A percentile compares a stretch with the other conserved stretches of the same genome.
phyloP scores from a whole-genome alignment of 2,329 filamentous ascomycete species.

The Aureobasidium pullulans region DNA sequence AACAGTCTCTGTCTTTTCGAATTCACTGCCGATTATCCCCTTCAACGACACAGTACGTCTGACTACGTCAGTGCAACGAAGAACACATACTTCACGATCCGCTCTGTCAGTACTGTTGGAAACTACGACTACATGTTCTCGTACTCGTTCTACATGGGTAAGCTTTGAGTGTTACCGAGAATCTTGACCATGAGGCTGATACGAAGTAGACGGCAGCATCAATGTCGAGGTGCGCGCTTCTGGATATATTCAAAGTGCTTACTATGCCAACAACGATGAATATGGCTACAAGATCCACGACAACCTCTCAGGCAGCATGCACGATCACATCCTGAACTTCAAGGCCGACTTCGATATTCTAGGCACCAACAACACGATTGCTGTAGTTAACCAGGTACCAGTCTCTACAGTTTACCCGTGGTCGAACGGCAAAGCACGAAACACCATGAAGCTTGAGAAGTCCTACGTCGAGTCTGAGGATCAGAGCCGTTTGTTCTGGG shows the following conservation, averaged over 20 bases:
- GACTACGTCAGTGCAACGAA: slow-evolving; percentile 39
- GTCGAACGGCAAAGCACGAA: slow-evolving; percentile 40
- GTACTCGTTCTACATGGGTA: slow-evolving; percentile 40
- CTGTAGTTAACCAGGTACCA: slow-evolving; percentile 27
- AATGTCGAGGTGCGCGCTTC: slow-evolving; percentile 44
- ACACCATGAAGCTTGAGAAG: slow-evolving; percentile 46
- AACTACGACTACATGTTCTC: slow-evolving; percentile 48
- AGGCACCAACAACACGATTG: slow-evolving; percentile 38
- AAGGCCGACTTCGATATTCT: slow-evolving; percentile 49
- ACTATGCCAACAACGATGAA: slow-evolving; percentile 37
- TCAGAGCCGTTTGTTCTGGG: slow-evolving; percentile 41
- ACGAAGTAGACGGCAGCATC: slow-evolving; percentile 39
- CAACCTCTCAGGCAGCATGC: slow-evolving; percentile 42
- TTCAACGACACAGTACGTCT: slow-evolving; percentile 40
- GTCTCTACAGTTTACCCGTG: slow-evolving; percentile 38
- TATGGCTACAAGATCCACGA: slow-evolving; percentile 48
- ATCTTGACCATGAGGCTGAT: not conserved
- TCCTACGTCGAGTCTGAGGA: slow-evolving; percentile 31
- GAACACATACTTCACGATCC: slow-evolving; percentile 37
- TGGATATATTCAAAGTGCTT: slow-evolving; percentile 47
- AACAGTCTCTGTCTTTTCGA: slow-evolving; percentile 52
- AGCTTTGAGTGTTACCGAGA: not conserved
- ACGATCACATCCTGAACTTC: slow-evolving; percentile 51
- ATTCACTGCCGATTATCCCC: slow-evolving; percentile 41
- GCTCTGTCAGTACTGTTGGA: slow-evolving; percentile 43